phyloP scores from a whole-genome alignment of 2,329 filamentous ascomycete species.

The Trematosphaeria pertusa region DNA sequence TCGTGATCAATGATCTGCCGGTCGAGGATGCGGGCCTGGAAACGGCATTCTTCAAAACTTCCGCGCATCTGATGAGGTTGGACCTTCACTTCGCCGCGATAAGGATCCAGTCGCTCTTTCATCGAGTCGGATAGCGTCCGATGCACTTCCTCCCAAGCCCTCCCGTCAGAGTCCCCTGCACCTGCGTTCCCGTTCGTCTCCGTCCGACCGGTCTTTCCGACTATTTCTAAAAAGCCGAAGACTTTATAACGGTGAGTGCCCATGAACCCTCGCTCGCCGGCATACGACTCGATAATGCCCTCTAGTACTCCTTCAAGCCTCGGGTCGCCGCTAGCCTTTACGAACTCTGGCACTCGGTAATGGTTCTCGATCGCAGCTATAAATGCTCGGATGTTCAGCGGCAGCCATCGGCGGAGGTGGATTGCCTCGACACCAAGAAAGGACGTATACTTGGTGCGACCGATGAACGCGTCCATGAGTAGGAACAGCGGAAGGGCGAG shows the following conservation, averaged over 20 bases:
- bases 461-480: constrained; percentile 63
- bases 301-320: constrained; percentile 61
- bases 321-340: constrained; percentile 56
- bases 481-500: constrained; percentile 54
- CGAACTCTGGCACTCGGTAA: constrained; percentile 61
- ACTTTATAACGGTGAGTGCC: constrained; percentile 63
- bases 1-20: constrained; percentile 57
- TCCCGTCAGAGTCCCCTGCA: constrained; percentile 48
- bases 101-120: constrained; percentile 60
- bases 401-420: constrained; percentile 60
- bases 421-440: constrained; percentile 61
- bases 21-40: constrained; percentile 53
- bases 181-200: constrained; percentile 62
- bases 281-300: constrained; percentile 62
- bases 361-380: constrained; percentile 63
- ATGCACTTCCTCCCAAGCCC: constrained; percentile 61
- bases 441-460: constrained; percentile 58
- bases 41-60: constrained; percentile 62
- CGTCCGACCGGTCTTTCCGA: constrained; percentile 60
- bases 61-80: constrained; percentile 63
- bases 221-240: constrained; percentile 62
- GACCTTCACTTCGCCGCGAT: constrained; percentile 54
- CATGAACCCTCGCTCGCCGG: constrained; percentile 63
- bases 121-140: constrained; percentile 60
- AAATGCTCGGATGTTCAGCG: constrained; percentile 61